Conservation (phyloP, 164 flowering plant genomes). For the Tetrastigma voinierianum region DNA sequence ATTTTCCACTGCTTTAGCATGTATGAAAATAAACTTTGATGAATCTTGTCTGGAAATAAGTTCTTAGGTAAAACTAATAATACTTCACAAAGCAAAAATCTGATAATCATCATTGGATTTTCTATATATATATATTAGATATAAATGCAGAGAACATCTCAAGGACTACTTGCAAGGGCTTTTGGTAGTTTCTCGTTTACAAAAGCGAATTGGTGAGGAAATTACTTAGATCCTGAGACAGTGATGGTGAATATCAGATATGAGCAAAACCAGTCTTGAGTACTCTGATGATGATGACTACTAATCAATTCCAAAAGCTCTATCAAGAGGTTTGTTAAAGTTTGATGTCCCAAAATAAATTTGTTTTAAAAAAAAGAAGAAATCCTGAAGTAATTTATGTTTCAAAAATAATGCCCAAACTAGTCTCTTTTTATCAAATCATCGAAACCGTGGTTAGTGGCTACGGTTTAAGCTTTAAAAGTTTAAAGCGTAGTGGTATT, state of each 20-base stretch:
- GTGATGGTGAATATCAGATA: constrained; percentile 70
- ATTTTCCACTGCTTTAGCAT: constrained; percentile 3
- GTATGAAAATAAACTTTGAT: background rate
- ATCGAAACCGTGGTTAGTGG: no score
- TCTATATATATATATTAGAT: constrained; percentile 41
- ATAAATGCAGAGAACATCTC: constrained; percentile 48
- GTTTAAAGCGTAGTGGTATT: no score
- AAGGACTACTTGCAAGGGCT: constrained; percentile 74
- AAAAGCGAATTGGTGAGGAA: constrained; percentile 22
- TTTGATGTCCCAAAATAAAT: no score
- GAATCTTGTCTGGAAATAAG: background rate
- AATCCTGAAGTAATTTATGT: no score
- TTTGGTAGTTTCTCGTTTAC: constrained; percentile 59
- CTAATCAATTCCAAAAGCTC: constrained; percentile 1
- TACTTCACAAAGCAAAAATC: no score
- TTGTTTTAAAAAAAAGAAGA: no score
- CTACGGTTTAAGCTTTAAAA: no score
- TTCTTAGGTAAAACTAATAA: no score
- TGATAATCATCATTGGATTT: constrained; percentile 15
- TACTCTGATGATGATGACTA: constrained; percentile 31
- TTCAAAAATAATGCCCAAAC: no score
- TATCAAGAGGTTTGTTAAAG: constrained; percentile 5
- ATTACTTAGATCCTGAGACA: constrained; percentile 33
- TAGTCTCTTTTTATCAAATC: no score
- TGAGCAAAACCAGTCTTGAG: constrained; percentile 54